Evolutionary conservation across 305 asterid species (phyloP).

Genomic region (Ajuga reptans): DNA sequence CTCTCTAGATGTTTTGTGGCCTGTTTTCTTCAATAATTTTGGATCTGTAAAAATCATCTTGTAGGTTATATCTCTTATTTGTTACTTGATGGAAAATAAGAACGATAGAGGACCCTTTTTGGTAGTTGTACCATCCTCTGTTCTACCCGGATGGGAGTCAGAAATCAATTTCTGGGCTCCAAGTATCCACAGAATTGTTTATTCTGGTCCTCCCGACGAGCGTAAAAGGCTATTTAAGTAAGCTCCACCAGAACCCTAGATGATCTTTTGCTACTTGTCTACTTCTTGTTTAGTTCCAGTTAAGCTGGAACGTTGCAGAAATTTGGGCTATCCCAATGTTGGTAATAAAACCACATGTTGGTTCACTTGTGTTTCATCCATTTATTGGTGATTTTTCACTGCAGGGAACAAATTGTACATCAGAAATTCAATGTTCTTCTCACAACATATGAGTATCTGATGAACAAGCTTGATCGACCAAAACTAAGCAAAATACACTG

Average conservation of each 20-base stretch:
- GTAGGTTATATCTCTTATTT: conserved; percentile 90
- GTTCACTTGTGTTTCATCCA: background rate
- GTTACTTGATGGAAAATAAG: conserved; percentile 89
- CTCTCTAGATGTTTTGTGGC: conserved; percentile 1
- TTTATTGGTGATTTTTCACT: conserved; percentile 28
- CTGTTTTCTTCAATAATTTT: conserved; percentile 10
- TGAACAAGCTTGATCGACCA: conserved; percentile 99
- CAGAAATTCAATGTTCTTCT: conserved; percentile 92
- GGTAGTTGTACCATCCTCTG: conserved; percentile 98
- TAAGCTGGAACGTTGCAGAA: too few relatives aligned
- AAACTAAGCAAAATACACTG: conserved; percentile 85
- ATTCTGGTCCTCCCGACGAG: conserved; percentile 96
- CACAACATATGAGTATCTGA: conserved; percentile 95
- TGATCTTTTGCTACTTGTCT: conserved; percentile 5
- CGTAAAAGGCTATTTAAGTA: conserved; percentile 91
- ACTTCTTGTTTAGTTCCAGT: background rate
- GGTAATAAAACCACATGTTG: too few relatives aligned
- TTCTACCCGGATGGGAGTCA: conserved; percentile 94
- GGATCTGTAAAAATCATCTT: conserved; percentile 23
- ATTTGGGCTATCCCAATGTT: too few relatives aligned
- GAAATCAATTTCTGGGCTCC: conserved; percentile 97
- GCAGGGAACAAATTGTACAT: conserved; percentile 88
- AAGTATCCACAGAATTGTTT: conserved; percentile 70
- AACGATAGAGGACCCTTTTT: conserved; percentile 97
- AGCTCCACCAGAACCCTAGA: conserved; percentile 13